Percentiles rank a stretch among this genome's conserved stretches.
These are phyloP conservation scores for Neonectria ditissima DNA, from an alignment of 2,329 filamentous ascomycete species.

Conservation along the genomic window DNA sequence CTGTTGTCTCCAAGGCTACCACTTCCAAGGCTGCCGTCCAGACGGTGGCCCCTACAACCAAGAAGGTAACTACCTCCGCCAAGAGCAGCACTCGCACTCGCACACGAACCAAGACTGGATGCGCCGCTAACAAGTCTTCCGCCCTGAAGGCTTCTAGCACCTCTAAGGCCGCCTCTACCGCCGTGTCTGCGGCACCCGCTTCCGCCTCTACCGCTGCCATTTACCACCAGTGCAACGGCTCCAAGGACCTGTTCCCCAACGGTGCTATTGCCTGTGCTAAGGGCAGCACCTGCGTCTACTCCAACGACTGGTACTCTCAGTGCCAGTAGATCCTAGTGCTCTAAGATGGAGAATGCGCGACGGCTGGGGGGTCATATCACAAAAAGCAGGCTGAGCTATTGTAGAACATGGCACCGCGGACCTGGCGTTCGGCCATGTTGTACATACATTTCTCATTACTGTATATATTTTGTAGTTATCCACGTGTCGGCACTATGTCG, in stretches of 20 bases:
- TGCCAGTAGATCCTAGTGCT: slow-evolving; percentile 27
- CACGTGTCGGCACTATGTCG: slow-evolving; percentile 23
- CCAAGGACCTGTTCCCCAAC: slow-evolving; percentile 37
- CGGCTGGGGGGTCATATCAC: slow-evolving; percentile 16
- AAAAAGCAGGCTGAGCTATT: slow-evolving; percentile 25
- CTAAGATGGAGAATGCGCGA: background rate
- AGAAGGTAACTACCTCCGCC: slow-evolving; percentile 10
- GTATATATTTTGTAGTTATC: slow-evolving; percentile 38
- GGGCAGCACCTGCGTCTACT: slow-evolving; percentile 41
- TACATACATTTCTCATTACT: slow-evolving; percentile 34
- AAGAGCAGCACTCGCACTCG: slow-evolving; percentile 19
- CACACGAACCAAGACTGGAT: slow-evolving; percentile 33
- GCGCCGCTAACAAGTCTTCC: slow-evolving; percentile 21
- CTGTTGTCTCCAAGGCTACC: background rate
- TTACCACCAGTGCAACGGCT: slow-evolving; percentile 40
- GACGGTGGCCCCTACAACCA: slow-evolving; percentile 23
- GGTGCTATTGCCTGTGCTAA: slow-evolving; percentile 37
- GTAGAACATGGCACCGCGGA: slow-evolving; percentile 28
- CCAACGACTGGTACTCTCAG: slow-evolving; percentile 44
- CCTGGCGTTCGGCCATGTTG: slow-evolving; percentile 33
- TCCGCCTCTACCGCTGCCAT: slow-evolving; percentile 23
- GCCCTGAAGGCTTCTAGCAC: slow-evolving; percentile 5
- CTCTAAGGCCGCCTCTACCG: slow-evolving; percentile 16
- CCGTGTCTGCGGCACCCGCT: slow-evolving; percentile 22
- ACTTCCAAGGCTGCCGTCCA: slow-evolving; percentile 5